Conservation (phyloP, 106 monocot genomes). For the Allium sativum region DNA sequence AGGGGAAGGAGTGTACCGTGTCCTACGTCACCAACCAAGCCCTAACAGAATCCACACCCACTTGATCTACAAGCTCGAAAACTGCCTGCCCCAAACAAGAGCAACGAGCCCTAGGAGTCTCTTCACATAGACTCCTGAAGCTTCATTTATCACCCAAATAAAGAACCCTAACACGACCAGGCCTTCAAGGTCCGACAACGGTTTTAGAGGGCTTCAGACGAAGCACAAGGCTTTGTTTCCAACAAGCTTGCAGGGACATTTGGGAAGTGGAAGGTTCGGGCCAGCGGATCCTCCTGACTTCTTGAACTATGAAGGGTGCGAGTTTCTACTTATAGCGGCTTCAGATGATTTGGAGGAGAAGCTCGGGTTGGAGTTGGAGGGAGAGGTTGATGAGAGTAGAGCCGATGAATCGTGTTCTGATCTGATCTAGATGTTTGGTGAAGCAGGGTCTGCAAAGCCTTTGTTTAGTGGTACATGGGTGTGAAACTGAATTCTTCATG, state of each 20-base stretch:
- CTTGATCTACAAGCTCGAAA: constrained; percentile 75
- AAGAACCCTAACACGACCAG: constrained; percentile 54
- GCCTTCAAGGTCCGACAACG: constrained; percentile 1
- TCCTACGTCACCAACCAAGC: constrained; percentile 38
- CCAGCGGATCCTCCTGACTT: constrained; percentile 62
- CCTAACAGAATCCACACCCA: constrained; percentile 35
- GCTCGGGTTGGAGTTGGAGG: constrained; percentile 58
- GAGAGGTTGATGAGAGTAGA: constrained; percentile 28
- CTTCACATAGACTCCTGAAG: constrained; percentile 66
- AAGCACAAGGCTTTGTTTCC: constrained; percentile 65
- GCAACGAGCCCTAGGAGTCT: constrained; percentile 36
- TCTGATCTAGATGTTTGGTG: constrained; percentile 36
- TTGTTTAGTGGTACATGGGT: too few species aligned
- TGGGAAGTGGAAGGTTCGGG: constrained; percentile 26
- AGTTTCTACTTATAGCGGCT: constrained; percentile 66
- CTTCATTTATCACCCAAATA: constrained; percentile 61
- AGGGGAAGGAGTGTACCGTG: constrained; percentile 64
- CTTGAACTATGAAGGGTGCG: constrained; percentile 78
- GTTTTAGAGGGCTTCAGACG: constrained; percentile 39
- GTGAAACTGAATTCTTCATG: too few species aligned
- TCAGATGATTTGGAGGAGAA: constrained; percentile 65
- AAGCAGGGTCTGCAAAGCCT: too few species aligned
- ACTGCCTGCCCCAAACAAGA: constrained; percentile 23
- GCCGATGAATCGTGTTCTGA: constrained; percentile 33
- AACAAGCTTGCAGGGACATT: constrained; percentile 35